A percentile compares a stretch with the other conserved stretches of the same genome.
These are phyloP conservation scores for Tephrocybe rancida DNA, from an alignment of 768 basidiomycete genomes.

Conservation along the genomic window DNA sequence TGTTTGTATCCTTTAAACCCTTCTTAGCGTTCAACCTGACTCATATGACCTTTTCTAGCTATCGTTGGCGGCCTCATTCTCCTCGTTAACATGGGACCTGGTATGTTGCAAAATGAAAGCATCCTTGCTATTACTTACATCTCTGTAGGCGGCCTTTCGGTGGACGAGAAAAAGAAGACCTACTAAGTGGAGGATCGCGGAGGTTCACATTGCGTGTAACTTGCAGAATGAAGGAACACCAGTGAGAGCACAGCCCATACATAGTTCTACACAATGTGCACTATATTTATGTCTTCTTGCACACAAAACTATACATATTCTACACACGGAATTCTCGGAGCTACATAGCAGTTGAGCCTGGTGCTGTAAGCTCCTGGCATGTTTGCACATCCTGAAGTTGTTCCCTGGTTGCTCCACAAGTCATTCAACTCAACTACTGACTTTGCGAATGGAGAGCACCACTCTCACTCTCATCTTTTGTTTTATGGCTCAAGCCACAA, in stretches of 20 bases:
- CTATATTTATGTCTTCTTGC: constrained; percentile 20
- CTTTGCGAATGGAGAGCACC: too few relatives aligned
- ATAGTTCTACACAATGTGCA: constrained; percentile 16
- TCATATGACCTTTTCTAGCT: constrained; percentile 36
- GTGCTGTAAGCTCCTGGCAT: too few relatives aligned
- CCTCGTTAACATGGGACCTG: constrained; percentile 98
- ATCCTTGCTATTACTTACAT: constrained; percentile 11
- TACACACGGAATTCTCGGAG: constrained; percentile 9
- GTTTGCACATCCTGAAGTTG: too few relatives aligned
- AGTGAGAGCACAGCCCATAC: background rate
- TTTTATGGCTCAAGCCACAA: too few relatives aligned
- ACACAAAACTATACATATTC: constrained; percentile 19
- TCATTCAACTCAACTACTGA: too few relatives aligned
- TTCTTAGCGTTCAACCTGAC: background rate
- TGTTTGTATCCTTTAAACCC: constrained; percentile 44
- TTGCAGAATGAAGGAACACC: constrained; percentile 6
- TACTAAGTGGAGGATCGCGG: constrained; percentile 42
- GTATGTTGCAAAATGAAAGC: constrained; percentile 37
- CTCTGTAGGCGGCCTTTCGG: constrained; percentile 80
- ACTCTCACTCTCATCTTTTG: too few relatives aligned
- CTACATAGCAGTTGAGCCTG: background rate
- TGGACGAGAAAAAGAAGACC: constrained; percentile 99
- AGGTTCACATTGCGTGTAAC: constrained; percentile 1
- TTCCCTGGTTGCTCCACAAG: too few relatives aligned
- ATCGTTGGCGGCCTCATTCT: constrained; percentile 98